Base-by-base conservation (phyloP, 176 grass and related monocot species). In the Oryza rufipogon region DNA sequence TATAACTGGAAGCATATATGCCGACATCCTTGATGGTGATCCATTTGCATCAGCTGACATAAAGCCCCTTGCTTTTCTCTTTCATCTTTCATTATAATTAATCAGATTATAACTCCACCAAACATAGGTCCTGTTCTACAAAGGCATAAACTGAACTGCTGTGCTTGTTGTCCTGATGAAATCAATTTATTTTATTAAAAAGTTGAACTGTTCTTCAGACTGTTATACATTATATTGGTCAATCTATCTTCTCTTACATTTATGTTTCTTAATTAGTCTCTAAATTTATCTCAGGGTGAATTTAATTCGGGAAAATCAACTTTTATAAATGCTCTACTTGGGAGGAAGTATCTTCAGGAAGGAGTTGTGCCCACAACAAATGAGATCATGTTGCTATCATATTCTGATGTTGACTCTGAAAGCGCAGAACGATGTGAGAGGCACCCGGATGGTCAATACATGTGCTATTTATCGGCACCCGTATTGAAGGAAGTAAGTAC, bases 261-360 rank as follows among this genome's bases (percentile, higher is more conserved):
- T 4, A 69, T 68, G 11, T 11, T 38, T 11, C 0, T 74, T 47
- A 25, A 68, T 45, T 71, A 76, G 19, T 72, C 33, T 66, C 28
- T 77, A 28, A 30, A 79, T 66, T 79, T 56, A 61, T 84, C 23
- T 85, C 84, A 99, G 96, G 93, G 96, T 73, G 96, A 99, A 92
- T 99, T 96, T 89, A 99, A 99, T 66, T 96, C 91, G 6, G 96
- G 93, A 80, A 96, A 99, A 91, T 99, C 93, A 54, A 96, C 96
- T 45, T 94, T 99, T 80, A 96, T 99, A 86, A 99, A 99, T 86
- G 96, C 93, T 71, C 79, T 99, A 77, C 91, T 99, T 82, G 93
- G 96, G 89, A 93, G 84, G 79, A 86, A 81, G 51, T 99, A 96
- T 83, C 87, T 99, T 72, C 84, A 99, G 80, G 96, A 99, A 33